A percentile compares a stretch with the other conserved stretches of the same genome.
Conservation (phyloP, 202 grass and related monocot species). For the Carex arenaria region DNA sequence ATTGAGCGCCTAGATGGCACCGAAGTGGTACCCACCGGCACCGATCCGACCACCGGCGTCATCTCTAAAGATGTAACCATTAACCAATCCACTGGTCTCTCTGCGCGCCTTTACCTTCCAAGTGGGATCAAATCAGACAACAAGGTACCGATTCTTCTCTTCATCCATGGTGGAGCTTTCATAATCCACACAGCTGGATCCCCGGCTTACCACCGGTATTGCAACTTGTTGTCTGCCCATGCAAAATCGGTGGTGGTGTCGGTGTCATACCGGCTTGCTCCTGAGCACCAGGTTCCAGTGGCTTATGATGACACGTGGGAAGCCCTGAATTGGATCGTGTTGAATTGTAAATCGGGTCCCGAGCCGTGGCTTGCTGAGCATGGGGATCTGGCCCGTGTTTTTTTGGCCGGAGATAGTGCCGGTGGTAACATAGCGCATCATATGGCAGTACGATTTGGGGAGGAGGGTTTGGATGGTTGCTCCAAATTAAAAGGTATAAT, state of each 20-base stretch:
- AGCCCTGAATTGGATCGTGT: slow-evolving; percentile 58
- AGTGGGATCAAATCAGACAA: slow-evolving; percentile 16
- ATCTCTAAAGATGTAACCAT: slow-evolving; percentile 44
- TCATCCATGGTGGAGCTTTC: slow-evolving; percentile 85
- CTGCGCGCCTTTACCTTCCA: slow-evolving; percentile 49
- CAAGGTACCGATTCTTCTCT: slow-evolving; percentile 47
- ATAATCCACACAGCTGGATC: slow-evolving; percentile 58
- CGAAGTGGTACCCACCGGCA: slow-evolving; percentile 33
- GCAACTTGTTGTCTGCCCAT: slow-evolving; percentile 44
- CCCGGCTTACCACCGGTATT: slow-evolving; percentile 47
- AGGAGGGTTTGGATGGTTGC: slow-evolving; percentile 38
- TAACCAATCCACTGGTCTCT: slow-evolving; percentile 21
- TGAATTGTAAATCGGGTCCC: slow-evolving; percentile 3
- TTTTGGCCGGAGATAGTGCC: slow-evolving; percentile 73
- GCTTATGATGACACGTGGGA: slow-evolving; percentile 74
- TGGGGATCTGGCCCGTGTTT: slow-evolving; percentile 46
- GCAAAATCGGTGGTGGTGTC: slow-evolving; percentile 59
- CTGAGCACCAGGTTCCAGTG: slow-evolving; percentile 57
- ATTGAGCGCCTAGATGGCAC: slow-evolving; percentile 58
- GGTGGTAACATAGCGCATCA: slow-evolving; percentile 81
- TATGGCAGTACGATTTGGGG: slow-evolving; percentile 58
- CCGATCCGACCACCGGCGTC: slow-evolving; percentile 39
- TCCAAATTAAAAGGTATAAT: slow-evolving; percentile 43
- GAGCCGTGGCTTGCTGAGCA: slow-evolving; percentile 54
- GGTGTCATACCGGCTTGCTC: slow-evolving; percentile 73